Evolutionary conservation across 2,329 filamentous ascomycete genomes (phyloP).

Genomic region (Coniella vitis): DNA sequence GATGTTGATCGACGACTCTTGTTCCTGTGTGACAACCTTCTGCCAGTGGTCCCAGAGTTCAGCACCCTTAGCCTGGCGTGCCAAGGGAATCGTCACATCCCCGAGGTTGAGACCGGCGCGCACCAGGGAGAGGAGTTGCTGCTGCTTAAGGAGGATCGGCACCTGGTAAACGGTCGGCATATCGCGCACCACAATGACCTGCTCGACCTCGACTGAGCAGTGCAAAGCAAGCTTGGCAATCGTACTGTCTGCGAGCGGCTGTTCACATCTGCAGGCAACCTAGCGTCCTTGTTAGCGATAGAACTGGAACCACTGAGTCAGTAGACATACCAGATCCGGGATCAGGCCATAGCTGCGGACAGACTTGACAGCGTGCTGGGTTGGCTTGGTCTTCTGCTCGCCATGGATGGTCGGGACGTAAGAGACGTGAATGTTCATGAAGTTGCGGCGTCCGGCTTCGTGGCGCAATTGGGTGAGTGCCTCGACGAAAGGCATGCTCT

Average conservation of each 20-base stretch:
- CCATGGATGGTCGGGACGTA: conserved; percentile 66
- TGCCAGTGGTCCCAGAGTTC: conserved; percentile 73
- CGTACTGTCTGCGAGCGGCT: conserved; percentile 63
- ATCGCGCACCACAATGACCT: conserved; percentile 85
- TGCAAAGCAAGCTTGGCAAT: conserved; percentile 82
- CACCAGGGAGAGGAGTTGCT: conserved; percentile 66
- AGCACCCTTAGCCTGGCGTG: conserved; percentile 54
- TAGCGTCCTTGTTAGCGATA: conserved; percentile 29
- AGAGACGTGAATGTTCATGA: conserved; percentile 82
- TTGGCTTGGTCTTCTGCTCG: conserved; percentile 95
- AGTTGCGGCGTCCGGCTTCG: conserved; percentile 68
- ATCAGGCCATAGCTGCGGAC: conserved; percentile 73
- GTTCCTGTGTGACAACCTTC: conserved; percentile 60
- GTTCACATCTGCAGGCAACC: conserved; percentile 90
- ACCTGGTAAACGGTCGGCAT: conserved; percentile 91
- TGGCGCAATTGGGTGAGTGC: conserved; percentile 73
- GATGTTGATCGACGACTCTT: conserved; percentile 67
- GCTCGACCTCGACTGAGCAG: conserved; percentile 79
- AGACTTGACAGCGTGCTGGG: conserved; percentile 80
- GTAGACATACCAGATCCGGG: conserved; percentile 55
- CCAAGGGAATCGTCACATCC: conserved; percentile 41
- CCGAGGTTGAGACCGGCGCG: conserved; percentile 60
- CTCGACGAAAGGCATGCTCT: conserved; percentile 82
- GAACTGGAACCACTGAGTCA: conserved; percentile 7
- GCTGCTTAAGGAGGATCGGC: conserved; percentile 80